These are phyloP conservation scores for Hygrophoropsis aurantiaca DNA, from an alignment of 768 basidiomycete genomes.

Conservation along the genomic window DNA sequence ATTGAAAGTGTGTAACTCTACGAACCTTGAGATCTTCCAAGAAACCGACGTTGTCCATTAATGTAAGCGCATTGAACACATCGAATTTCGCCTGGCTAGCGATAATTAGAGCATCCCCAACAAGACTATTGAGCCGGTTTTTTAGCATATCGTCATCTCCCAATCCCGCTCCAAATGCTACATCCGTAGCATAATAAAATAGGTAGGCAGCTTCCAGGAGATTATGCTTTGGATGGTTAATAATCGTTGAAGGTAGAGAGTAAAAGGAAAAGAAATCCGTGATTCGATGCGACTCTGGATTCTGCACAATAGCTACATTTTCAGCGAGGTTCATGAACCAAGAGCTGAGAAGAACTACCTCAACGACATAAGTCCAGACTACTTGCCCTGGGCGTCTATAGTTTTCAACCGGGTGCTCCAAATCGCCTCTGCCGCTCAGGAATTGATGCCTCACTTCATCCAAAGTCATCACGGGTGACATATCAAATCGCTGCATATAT, in stretches of 20 bases:
- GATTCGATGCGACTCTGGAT: constrained; percentile 77
- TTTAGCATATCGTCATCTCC: constrained; percentile 66
- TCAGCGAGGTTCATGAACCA: neutral
- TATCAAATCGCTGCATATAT: constrained; percentile 86
- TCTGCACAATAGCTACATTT: constrained; percentile 42
- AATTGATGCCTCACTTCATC: constrained; percentile 89
- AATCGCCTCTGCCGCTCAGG: constrained; percentile 73
- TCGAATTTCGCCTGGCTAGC: constrained; percentile 89
- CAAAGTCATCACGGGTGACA: constrained; percentile 69
- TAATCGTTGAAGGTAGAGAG: constrained; percentile 91
- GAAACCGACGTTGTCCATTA: constrained; percentile 91
- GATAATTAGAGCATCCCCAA: constrained; percentile 78
- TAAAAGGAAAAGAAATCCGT: constrained; percentile 99
- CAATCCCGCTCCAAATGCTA: constrained; percentile 59
- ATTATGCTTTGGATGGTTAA: constrained; percentile 69
- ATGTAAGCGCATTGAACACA: constrained; percentile 91
- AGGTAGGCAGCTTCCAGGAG: constrained; percentile 91
- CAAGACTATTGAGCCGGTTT: constrained; percentile 65
- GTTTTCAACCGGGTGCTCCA: constrained; percentile 35
- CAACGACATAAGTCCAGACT: constrained; percentile 94
- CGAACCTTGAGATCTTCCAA: constrained; percentile 80
- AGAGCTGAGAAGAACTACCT: constrained; percentile 48
- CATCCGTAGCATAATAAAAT: constrained; percentile 90
- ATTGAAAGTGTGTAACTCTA: neutral
- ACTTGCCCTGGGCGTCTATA: constrained; percentile 74